Percentiles rank a stretch among this genome's conserved stretches.
Evolutionary conservation across 2,329 filamentous ascomycete species (phyloP).

Genomic region (Pseudofabraea citricarpa): DNA sequence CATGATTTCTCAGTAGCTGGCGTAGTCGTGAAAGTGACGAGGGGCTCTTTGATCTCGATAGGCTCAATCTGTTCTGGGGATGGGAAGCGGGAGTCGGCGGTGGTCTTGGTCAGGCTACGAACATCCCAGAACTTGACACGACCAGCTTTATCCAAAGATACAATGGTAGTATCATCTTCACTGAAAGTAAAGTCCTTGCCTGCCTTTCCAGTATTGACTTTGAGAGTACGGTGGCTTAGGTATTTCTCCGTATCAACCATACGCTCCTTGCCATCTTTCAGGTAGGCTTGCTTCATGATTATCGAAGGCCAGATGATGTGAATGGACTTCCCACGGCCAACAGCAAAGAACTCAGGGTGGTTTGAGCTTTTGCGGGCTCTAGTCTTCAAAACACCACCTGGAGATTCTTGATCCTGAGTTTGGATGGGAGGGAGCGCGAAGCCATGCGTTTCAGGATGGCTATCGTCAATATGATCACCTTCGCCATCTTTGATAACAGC

Average conservation of each 20-base stretch:
- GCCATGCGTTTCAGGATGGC: constrained; percentile 76
- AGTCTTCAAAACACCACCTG: constrained; percentile 91
- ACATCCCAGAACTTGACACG: constrained; percentile 99
- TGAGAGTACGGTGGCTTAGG: constrained; percentile 79
- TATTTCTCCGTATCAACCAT: constrained; percentile 84
- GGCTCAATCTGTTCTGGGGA: constrained; percentile 39
- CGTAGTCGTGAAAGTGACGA: constrained; percentile 83
- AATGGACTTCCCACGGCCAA: constrained; percentile 93
- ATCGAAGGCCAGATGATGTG: constrained; percentile 74
- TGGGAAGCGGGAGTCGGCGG: constrained; percentile 44
- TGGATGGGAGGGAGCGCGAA: constrained; percentile 86
- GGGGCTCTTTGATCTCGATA: constrained; percentile 77
- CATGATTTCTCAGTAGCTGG: constrained; percentile 89
- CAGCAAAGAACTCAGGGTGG: constrained; percentile 90
- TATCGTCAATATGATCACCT: constrained; percentile 74
- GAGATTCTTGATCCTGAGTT: constrained; percentile 82
- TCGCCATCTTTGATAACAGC: constrained; percentile 71
- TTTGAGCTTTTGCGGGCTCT: constrained; percentile 84
- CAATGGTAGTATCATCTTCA: constrained; percentile 90
- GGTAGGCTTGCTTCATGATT: constrained; percentile 57
- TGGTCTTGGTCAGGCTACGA: constrained; percentile 61
- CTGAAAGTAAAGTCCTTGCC: constrained; percentile 98
- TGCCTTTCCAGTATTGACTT: constrained; percentile 95
- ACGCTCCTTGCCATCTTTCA: constrained; percentile 60
- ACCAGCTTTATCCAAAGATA: constrained; percentile 94